Conservation (phyloP, 2,329 filamentous ascomycete species). For the Fusarium goolgardi region DNA sequence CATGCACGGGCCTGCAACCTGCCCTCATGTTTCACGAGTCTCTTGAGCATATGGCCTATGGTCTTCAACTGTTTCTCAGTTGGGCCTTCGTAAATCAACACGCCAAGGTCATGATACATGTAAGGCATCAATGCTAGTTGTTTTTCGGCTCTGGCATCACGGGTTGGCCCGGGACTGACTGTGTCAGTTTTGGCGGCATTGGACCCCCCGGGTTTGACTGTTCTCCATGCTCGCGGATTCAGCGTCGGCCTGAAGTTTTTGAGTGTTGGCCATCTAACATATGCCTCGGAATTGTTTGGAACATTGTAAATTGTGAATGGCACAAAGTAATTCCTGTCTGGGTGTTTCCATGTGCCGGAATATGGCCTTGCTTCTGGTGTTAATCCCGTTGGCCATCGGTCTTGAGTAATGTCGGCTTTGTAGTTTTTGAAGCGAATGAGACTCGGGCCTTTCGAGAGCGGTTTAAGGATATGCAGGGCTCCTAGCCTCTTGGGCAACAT, state of each 20-base stretch:
- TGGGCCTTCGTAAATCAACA: constrained; percentile 49
- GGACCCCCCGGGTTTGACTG: background rate
- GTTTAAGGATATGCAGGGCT: background rate
- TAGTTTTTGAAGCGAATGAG: background rate
- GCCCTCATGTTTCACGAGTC: constrained; percentile 17
- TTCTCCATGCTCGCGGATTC: constrained; percentile 26
- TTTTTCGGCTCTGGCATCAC: background rate
- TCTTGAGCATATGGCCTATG: constrained; percentile 43
- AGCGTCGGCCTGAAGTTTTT: constrained; percentile 36
- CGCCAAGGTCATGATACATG: constrained; percentile 51
- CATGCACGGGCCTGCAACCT: background rate
- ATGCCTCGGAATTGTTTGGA: constrained; percentile 13
- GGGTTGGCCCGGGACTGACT: background rate
- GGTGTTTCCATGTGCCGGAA: background rate
- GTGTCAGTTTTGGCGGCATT: background rate
- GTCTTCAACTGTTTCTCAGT: constrained; percentile 30
- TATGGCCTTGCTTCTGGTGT: background rate
- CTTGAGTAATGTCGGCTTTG: background rate
- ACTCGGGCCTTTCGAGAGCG: background rate
- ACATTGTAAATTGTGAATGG: background rate
- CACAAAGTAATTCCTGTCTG: background rate
- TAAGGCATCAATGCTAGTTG: constrained; percentile 14
- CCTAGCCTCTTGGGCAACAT: background rate
- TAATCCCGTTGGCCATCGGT: constrained; percentile 5
- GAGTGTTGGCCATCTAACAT: constrained; percentile 41